Conservation (phyloP, 2,329 filamentous ascomycete genomes). For the Cytospora piceae region DNA sequence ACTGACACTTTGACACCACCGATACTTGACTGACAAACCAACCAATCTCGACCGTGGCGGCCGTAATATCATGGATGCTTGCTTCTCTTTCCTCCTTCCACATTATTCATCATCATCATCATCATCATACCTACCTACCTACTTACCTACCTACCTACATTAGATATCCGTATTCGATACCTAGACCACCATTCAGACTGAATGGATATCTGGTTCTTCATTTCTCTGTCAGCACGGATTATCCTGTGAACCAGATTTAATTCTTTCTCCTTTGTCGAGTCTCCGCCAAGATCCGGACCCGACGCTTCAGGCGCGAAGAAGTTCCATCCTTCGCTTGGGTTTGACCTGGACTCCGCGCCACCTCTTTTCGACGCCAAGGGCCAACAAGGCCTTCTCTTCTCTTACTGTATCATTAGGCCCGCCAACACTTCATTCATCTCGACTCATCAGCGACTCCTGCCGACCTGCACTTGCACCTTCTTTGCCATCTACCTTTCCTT, state of each 20-base stretch:
- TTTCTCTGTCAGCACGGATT: neutral
- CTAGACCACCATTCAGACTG: neutral
- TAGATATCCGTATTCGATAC: slow-evolving; percentile 4
- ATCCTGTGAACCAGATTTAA: neutral
- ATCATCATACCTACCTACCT: neutral
- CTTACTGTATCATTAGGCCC: neutral
- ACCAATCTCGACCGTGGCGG: neutral
- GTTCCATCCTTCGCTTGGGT: slow-evolving; percentile 23
- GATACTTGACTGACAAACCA: slow-evolving; percentile 4
- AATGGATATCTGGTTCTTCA: neutral
- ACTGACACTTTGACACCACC: neutral
- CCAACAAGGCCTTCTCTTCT: neutral
- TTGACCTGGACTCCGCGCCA: neutral
- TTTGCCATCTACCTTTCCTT: neutral
- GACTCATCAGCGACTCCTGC: neutral
- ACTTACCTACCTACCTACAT: too few species aligned
- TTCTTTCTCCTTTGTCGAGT: slow-evolving; percentile 10
- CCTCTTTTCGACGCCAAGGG: neutral
- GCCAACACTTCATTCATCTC: neutral
- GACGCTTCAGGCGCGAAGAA: slow-evolving; percentile 22
- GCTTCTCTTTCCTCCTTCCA: neutral
- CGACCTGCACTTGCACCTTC: neutral
- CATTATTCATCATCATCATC: neutral
- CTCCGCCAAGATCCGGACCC: slow-evolving; percentile 15
- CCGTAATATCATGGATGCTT: neutral